phyloP scores from a whole-genome alignment of 2,329 filamentous ascomycete species.

The Clathrospora elynae region DNA sequence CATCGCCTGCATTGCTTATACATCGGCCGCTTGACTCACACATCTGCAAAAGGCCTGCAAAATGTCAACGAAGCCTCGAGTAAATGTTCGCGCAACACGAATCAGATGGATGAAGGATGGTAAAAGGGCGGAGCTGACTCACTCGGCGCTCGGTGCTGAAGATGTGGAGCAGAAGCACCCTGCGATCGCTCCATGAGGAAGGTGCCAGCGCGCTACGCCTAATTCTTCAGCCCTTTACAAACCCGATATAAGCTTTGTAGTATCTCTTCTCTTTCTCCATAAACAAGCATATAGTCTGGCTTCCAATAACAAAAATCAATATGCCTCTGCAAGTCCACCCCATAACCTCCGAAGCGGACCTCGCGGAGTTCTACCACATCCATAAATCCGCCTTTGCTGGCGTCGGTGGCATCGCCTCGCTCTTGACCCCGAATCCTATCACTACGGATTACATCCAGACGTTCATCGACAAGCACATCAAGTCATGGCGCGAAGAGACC shows the following conservation, averaged over 20 bases:
- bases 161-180: slow-evolving; percentile 4
- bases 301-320: slow-evolving; percentile 1
- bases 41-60: too few species aligned
- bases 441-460: slow-evolving; percentile 27
- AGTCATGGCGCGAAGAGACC: slow-evolving; percentile 31
- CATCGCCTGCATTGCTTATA: too few species aligned
- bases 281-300: background rate
- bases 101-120: background rate
- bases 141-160: slow-evolving; percentile 6
- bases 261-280: background rate
- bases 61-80: too few species aligned
- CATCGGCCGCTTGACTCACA: too few species aligned
- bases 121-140: slow-evolving; percentile 17
- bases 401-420: slow-evolving; percentile 33
- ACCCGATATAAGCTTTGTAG: background rate
- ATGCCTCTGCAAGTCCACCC: slow-evolving; percentile 47
- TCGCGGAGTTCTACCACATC: slow-evolving; percentile 37
- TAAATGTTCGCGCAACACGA: background rate
- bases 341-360: slow-evolving; percentile 31
- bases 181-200: slow-evolving; percentile 9
- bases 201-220: slow-evolving; percentile 3
- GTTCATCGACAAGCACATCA: slow-evolving; percentile 31
- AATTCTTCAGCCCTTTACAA: background rate
- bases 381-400: slow-evolving; percentile 35
- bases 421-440: slow-evolving; percentile 26